These are phyloP conservation scores for Xylaria sp. DNA, from an alignment of 2,329 filamentous ascomycete species.

Conservation along the genomic window DNA sequence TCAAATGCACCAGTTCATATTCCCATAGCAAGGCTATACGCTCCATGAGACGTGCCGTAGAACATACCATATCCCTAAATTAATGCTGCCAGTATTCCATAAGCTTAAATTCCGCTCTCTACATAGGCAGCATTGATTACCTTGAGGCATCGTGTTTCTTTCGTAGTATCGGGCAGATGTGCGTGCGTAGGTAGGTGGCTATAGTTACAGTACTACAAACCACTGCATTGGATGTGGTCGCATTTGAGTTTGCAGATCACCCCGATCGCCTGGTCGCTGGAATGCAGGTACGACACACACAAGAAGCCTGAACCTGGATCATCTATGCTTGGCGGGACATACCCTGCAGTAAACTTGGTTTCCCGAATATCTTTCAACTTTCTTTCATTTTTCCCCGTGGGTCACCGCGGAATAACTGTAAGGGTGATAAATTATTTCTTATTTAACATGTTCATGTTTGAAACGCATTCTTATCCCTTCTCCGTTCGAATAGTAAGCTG, in stretches of 20 bases:
- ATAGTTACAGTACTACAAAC: not conserved
- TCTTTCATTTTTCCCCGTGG: not conserved
- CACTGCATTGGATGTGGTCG: constrained; percentile 5
- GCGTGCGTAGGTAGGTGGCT: not conserved
- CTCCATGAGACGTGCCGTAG: no score
- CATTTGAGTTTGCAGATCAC: constrained; percentile 28
- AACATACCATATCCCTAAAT: no score
- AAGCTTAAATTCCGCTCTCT: no score
- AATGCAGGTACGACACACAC: constrained; percentile 6
- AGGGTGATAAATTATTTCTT: not conserved
- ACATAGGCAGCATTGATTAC: not conserved
- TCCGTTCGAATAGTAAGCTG: no score
- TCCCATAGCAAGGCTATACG: no score
- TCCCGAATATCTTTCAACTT: not conserved
- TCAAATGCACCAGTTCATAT: no score
- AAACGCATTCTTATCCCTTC: no score
- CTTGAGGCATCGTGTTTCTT: not conserved
- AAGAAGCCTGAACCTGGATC: constrained; percentile 4
- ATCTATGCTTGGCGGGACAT: not conserved
- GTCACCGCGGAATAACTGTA: not conserved
- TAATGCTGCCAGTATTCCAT: no score
- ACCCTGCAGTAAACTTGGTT: not conserved
- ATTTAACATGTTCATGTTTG: no score
- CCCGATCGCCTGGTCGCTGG: constrained; percentile 18
- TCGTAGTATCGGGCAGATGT: not conserved